A percentile compares a stretch with the other conserved stretches of the same genome.
Evolutionary conservation across 495 filamentous ascomycete species (phyloP).

Genomic region (Acidiella bohemica): DNA sequence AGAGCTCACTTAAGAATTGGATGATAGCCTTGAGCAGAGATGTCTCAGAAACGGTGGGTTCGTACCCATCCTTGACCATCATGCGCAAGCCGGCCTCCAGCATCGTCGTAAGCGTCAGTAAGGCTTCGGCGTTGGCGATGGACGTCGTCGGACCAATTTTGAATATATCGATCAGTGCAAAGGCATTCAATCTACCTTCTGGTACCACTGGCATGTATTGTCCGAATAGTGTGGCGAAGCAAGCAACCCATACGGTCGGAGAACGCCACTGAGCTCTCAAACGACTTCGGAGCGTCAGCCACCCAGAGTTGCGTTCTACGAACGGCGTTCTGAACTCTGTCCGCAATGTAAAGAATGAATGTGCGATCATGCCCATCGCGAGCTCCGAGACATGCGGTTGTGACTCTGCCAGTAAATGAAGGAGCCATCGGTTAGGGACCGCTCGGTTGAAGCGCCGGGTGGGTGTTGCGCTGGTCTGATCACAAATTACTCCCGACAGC

Average conservation of each 20-base stretch:
- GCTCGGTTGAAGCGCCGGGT: constrained; percentile 84
- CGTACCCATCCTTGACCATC: constrained; percentile 42
- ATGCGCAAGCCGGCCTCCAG: constrained; percentile 64
- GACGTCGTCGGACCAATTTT: constrained; percentile 37
- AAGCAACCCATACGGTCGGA: constrained; percentile 71
- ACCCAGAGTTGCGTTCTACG: constrained; percentile 69
- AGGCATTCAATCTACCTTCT: constrained; percentile 51
- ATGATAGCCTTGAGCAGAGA: constrained; percentile 54
- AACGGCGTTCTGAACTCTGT: constrained; percentile 72
- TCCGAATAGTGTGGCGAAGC: constrained; percentile 80
- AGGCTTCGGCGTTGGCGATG: constrained; percentile 62
- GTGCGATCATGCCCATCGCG: constrained; percentile 72
- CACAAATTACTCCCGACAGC: constrained; percentile 72
- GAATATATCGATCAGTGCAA: constrained; percentile 60
- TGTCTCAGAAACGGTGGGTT: constrained; percentile 6
- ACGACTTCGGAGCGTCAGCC: constrained; percentile 65
- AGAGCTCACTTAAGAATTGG: constrained; percentile 65
- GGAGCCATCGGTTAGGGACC: constrained; percentile 72
- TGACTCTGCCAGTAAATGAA: constrained; percentile 81
- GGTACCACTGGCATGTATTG: constrained; percentile 57
- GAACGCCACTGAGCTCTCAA: constrained; percentile 84
- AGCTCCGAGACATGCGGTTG: constrained; percentile 70
- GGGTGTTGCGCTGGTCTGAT: constrained; percentile 46
- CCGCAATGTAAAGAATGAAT: constrained; percentile 72
- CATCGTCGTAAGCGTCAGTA: constrained; percentile 77